These are phyloP conservation scores for Chaetomiaceae sp. DNA, from an alignment of 2,329 filamentous ascomycete genomes.

Conservation along the genomic window DNA sequence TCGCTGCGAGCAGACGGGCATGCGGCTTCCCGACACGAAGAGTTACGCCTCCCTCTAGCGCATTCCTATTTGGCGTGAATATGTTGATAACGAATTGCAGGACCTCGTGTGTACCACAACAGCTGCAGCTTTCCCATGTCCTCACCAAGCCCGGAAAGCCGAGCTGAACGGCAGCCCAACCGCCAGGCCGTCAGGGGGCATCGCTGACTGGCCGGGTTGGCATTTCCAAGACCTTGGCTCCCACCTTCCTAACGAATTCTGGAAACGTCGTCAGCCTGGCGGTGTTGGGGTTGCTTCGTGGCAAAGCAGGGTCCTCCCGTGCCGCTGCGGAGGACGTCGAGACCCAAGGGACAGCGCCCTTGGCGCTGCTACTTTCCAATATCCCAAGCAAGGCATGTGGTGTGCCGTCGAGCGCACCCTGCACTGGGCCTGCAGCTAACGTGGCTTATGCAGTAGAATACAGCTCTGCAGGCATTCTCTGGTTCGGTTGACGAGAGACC, in stretches of 20 bases:
- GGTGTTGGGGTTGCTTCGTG: background rate
- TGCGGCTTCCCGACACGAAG: too few relatives aligned
- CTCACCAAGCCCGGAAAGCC: too few relatives aligned
- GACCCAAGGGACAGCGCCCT: background rate
- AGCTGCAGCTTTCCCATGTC: background rate
- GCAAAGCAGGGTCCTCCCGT: background rate
- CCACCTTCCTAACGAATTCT: conserved; percentile 6
- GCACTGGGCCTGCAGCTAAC: too few relatives aligned
- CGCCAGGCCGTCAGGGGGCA: background rate
- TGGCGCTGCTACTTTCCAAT: background rate
- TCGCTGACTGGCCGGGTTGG: background rate
- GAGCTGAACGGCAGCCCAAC: background rate
- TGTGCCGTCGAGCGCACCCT: too few relatives aligned
- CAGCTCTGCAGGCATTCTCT: too few relatives aligned
- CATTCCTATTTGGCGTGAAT: background rate
- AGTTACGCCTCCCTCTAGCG: too few relatives aligned
- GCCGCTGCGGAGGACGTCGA: background rate
- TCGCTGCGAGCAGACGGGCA: too few relatives aligned
- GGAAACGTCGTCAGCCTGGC: background rate
- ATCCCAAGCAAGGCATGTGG: background rate
- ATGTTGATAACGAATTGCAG: background rate
- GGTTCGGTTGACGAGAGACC: too few relatives aligned
- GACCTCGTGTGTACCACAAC: too few relatives aligned
- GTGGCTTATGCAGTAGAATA: too few relatives aligned
- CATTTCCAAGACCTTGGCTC: conserved; percentile 6